phyloP scores from a whole-genome alignment of 1,284 basidiomycete species.

The Erythrobasidium hasegawianum region DNA sequence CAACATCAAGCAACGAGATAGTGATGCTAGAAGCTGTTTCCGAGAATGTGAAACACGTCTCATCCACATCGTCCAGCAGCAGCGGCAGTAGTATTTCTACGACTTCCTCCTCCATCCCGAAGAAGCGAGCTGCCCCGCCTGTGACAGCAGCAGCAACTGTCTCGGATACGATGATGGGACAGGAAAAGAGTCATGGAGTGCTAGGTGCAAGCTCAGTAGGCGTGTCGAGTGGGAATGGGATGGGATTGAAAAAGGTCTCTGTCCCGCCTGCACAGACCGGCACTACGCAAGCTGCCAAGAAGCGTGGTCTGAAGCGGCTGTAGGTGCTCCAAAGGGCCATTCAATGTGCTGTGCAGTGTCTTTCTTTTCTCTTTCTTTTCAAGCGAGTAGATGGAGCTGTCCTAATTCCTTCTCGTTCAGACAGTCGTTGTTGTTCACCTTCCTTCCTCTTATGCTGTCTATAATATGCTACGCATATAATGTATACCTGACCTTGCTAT shows the following conservation, averaged over 20 bases:
- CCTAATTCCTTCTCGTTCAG: too few relatives aligned
- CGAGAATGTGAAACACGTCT: background rate
- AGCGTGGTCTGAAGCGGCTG: slow-evolving; percentile 28
- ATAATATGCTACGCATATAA: too few relatives aligned
- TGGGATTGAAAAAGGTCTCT: background rate
- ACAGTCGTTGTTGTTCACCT: too few relatives aligned
- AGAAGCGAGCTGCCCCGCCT: slow-evolving; percentile 22
- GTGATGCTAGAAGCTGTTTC: background rate
- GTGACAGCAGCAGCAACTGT: background rate
- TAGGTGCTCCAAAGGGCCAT: background rate
- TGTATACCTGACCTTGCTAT: too few relatives aligned
- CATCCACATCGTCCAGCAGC: slow-evolving; percentile 5
- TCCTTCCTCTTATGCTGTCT: too few relatives aligned
- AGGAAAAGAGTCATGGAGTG: slow-evolving; percentile 7
- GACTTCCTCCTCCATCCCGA: slow-evolving; percentile 14
- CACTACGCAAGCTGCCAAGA: slow-evolving; percentile 22
- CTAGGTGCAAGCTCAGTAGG: slow-evolving; percentile 1
- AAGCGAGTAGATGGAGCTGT: too few relatives aligned
- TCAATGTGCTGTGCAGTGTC: too few relatives aligned
- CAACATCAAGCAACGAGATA: background rate
- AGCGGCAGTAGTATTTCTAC: too few relatives aligned
- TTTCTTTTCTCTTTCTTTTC: too few relatives aligned
- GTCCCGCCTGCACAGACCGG: background rate
- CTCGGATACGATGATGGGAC: background rate
- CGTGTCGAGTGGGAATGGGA: slow-evolving; percentile 3